Conservation (phyloP, 148 eudicot species). For the Rheum nobile region DNA sequence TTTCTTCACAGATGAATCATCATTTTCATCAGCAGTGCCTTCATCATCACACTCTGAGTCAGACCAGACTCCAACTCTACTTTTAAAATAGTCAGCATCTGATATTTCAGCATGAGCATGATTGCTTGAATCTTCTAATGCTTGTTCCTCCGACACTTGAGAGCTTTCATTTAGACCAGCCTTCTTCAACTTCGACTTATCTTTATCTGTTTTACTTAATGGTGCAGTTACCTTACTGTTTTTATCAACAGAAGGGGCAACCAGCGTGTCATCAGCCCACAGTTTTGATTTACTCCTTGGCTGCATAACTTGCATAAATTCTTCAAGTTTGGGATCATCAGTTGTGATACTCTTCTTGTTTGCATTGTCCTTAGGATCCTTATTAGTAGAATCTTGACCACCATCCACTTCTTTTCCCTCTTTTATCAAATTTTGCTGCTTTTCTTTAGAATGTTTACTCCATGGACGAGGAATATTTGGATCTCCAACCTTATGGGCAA, state of each 20-base stretch:
- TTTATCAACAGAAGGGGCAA: conserved; percentile 25
- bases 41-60: conserved; percentile 62
- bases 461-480: conserved; percentile 77
- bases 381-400: conserved; percentile 10
- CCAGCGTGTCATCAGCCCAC: conserved; percentile 74
- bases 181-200: conserved; percentile 11
- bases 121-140: conserved; percentile 15
- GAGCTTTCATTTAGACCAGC: conserved; percentile 17
- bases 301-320: conserved; percentile 74
- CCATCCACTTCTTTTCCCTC: conserved; percentile 24
- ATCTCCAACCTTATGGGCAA: conserved; percentile 79
- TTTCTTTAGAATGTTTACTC: conserved; percentile 67
- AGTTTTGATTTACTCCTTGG: conserved; percentile 62
- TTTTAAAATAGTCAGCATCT: conserved; percentile 76
- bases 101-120: conserved; percentile 33
- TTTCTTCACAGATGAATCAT: not conserved
- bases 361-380: conserved; percentile 11
- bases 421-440: conserved; percentile 28
- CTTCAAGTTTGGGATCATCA: conserved; percentile 55
- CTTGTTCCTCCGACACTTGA: conserved; percentile 18
- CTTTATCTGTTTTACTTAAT: not conserved
- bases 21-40: conserved; percentile 13
- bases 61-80: conserved; percentile 78
- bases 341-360: conserved; percentile 18
- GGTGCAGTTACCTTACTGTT: conserved; percentile 14